These are phyloP conservation scores for Lactifluus subvellereus DNA, from an alignment of 768 basidiomycete species.

Conservation along the genomic window DNA sequence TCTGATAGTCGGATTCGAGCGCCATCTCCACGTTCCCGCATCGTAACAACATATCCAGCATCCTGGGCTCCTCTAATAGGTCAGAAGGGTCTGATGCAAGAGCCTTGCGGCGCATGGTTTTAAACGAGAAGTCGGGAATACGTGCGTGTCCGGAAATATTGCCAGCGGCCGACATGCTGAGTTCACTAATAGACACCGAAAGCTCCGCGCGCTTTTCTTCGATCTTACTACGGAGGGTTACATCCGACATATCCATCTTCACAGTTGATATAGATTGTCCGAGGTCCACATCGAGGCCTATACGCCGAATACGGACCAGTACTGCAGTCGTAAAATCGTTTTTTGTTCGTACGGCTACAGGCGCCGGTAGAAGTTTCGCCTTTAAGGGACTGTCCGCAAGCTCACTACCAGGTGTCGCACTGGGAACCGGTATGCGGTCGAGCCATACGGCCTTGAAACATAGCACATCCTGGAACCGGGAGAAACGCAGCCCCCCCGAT, in stretches of 20 bases:
- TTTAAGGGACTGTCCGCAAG: constrained; percentile 20
- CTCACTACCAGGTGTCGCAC: constrained; percentile 35
- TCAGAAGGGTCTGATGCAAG: constrained; percentile 29
- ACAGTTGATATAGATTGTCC: constrained; percentile 78
- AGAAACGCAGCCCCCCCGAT: constrained; percentile 71
- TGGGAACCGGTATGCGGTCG: constrained; percentile 76
- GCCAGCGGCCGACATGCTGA: constrained; percentile 53
- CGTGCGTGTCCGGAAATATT: constrained; percentile 63
- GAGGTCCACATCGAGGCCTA: constrained; percentile 73
- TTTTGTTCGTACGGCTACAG: constrained; percentile 24
- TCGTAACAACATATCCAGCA: constrained; percentile 71
- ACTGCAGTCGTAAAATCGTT: constrained; percentile 55
- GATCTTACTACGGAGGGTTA: constrained; percentile 60
- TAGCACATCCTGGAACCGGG: constrained; percentile 83
- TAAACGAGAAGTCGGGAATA: constrained; percentile 69
- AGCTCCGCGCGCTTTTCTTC: constrained; percentile 57
- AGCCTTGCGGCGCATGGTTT: constrained; percentile 57
- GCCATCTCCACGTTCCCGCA: constrained; percentile 61
- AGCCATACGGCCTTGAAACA: constrained; percentile 96
- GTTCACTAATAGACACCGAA: constrained; percentile 55
- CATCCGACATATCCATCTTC: constrained; percentile 56
- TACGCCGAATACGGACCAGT: constrained; percentile 64
- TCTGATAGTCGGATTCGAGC: constrained; percentile 73
- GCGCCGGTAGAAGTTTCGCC: constrained; percentile 10
- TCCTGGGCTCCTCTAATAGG: constrained; percentile 35